Percentiles rank a stretch among this genome's conserved stretches.
Evolutionary conservation across 1,284 basidiomycete species (phyloP).

Genomic region (Apiotrichum laibachii): DNA sequence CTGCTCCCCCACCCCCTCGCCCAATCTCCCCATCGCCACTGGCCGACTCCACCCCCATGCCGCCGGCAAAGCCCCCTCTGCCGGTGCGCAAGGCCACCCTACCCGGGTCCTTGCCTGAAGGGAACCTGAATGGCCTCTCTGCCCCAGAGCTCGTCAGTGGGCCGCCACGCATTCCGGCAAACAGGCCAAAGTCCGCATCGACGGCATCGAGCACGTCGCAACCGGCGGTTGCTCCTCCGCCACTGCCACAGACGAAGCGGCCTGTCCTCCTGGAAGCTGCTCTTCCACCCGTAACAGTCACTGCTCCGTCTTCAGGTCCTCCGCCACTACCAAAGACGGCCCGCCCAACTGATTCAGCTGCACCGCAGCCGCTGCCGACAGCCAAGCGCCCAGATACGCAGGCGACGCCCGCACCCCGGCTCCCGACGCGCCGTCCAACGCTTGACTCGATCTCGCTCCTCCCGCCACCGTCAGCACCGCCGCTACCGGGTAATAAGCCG

Average conservation of each 20-base stretch:
- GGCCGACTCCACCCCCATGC: neutral
- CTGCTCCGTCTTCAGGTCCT: neutral
- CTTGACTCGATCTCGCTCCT: neutral
- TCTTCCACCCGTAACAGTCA: neutral
- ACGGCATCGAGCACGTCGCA: neutral
- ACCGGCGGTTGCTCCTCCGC: neutral
- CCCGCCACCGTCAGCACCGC: slow-evolving; percentile 17
- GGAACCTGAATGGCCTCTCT: neutral
- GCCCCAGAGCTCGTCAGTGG: neutral
- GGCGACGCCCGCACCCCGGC: neutral
- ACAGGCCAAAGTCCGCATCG: slow-evolving; percentile 1
- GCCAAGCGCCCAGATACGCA: neutral
- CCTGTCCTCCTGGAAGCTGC: neutral
- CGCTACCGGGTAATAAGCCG: slow-evolving; percentile 33
- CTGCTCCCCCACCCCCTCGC: slow-evolving; percentile 11
- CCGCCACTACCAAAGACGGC: neutral
- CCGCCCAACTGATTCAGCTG: neutral
- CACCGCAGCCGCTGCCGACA: neutral
- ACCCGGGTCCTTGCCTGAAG: neutral
- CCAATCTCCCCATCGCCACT: neutral
- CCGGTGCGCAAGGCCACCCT: slow-evolving; percentile 14
- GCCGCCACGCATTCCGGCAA: slow-evolving; percentile 10
- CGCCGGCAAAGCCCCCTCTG: slow-evolving; percentile 6
- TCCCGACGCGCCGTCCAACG: neutral
- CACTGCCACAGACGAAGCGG: neutral